phyloP scores from a whole-genome alignment of 2,329 filamentous ascomycete genomes.

The Pochonia chlamydosporia region DNA sequence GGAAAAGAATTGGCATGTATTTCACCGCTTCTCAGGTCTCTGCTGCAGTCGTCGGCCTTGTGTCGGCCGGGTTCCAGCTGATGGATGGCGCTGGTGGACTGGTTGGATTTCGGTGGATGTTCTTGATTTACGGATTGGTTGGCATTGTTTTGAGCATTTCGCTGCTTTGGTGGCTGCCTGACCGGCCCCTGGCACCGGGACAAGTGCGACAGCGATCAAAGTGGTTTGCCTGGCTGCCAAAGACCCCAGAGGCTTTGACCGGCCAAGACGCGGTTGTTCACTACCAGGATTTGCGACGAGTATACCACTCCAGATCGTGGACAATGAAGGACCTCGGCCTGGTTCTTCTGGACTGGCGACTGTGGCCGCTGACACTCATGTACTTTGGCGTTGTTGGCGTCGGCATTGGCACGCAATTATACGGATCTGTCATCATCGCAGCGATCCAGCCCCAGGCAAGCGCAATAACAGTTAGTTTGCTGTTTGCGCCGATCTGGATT shows the following conservation, averaged over 20 bases:
- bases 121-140: slow-evolving; percentile 76
- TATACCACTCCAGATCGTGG: slow-evolving; percentile 74
- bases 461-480: slow-evolving; percentile 68
- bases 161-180: slow-evolving; percentile 86
- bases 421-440: slow-evolving; percentile 80
- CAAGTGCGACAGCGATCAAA: slow-evolving; percentile 44
- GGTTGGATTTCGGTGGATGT: slow-evolving; percentile 89
- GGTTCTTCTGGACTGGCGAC: slow-evolving; percentile 77
- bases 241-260: slow-evolving; percentile 62
- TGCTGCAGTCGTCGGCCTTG: slow-evolving; percentile 80
- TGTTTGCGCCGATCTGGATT: slow-evolving; percentile 91
- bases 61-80: slow-evolving; percentile 85
- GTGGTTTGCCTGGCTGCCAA: slow-evolving; percentile 60
- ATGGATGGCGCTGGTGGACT: slow-evolving; percentile 77
- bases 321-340: slow-evolving; percentile 60
- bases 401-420: slow-evolving; percentile 83
- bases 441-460: slow-evolving; percentile 70
- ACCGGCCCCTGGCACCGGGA: slow-evolving; percentile 73
- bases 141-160: slow-evolving; percentile 65
- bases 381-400: slow-evolving; percentile 94
- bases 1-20: slow-evolving; percentile 83
- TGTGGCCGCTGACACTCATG: slow-evolving; percentile 84
- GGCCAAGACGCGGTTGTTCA: slow-evolving; percentile 77
- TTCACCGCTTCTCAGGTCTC: slow-evolving; percentile 87
- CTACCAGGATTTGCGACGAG: slow-evolving; percentile 74